phyloP scores from a whole-genome alignment of 257 asterid species.

The Solanum pinnatisectum region DNA sequence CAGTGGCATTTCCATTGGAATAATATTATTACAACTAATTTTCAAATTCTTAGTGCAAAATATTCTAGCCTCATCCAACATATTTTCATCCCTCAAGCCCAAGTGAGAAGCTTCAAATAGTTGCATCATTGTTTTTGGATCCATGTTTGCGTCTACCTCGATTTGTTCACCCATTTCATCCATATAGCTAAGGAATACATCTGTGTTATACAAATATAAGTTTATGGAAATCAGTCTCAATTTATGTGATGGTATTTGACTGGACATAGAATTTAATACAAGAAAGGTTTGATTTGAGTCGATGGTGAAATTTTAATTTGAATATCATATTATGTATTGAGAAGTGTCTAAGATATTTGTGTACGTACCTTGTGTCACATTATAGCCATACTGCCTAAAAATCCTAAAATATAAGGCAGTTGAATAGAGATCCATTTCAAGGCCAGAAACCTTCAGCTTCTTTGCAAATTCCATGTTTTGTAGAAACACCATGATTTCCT shows the following conservation, averaged over 20 bases:
- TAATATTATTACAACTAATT: neutral
- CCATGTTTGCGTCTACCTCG: neutral
- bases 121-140: conserved; percentile 16
- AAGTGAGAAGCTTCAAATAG: conserved; percentile 46
- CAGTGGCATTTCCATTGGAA: conserved; percentile 6
- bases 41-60: neutral
- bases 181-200: conserved; percentile 13
- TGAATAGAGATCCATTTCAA: conserved; percentile 13
- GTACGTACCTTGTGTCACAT: conserved; percentile 39
- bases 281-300: too few species aligned
- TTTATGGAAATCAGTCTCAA: neutral
- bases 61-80: conserved; percentile 15
- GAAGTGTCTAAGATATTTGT: neutral
- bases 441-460: neutral
- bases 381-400: conserved; percentile 46
- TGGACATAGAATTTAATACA: neutral
- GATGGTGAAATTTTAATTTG: too few species aligned
- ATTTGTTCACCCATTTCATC: conserved; percentile 11
- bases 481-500: neutral
- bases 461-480: neutral
- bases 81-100: conserved; percentile 20
- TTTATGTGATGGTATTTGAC: neutral
- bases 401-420: conserved; percentile 30
- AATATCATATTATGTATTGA: neutral
- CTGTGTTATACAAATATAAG: conserved; percentile 7